Percentiles rank a stretch among this genome's conserved stretches.
Evolutionary conservation across 176 grass and related monocot species (phyloP).

Genomic region (Musa troglodytarum): DNA sequence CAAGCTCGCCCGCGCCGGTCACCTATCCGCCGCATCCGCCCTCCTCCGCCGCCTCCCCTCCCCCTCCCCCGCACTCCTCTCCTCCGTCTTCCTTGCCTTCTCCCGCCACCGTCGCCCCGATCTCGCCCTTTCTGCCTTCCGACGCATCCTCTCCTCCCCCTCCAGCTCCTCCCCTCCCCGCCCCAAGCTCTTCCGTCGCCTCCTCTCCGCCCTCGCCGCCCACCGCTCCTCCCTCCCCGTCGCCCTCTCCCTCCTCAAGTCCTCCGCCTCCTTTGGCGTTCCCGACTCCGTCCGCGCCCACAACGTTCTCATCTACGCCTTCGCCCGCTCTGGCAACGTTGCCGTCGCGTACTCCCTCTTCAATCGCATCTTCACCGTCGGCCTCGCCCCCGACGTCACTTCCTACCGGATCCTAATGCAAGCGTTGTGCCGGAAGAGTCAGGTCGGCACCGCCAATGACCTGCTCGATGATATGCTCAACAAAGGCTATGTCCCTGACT

Average conservation of each 20-base stretch:
- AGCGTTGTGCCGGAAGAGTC: conserved; percentile 43
- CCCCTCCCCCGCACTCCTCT: conserved; percentile 49
- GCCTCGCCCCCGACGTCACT: conserved; percentile 40
- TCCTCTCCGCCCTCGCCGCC: conserved; percentile 36
- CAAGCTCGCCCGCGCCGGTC: conserved; percentile 17
- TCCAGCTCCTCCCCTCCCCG: conserved; percentile 35
- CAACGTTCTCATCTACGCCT: conserved; percentile 63
- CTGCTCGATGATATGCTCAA: conserved; percentile 84
- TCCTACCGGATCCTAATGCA: conserved; percentile 65
- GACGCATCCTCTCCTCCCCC: conserved; percentile 29
- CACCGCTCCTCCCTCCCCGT: conserved; percentile 37
- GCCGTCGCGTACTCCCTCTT: conserved; percentile 53
- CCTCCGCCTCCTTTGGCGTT: conserved; percentile 29
- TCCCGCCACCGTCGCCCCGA: neutral
- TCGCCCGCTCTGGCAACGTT: conserved; percentile 43
- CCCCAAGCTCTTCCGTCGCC: conserved; percentile 18
- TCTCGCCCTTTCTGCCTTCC: conserved; percentile 31
- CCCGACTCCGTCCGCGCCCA: conserved; percentile 43
- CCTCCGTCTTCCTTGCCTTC: conserved; percentile 34
- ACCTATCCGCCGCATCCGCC: conserved; percentile 20
- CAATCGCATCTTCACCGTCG: conserved; percentile 38
- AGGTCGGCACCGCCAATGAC: conserved; percentile 40
- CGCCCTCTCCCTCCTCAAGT: conserved; percentile 35
- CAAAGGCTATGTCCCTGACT: conserved; percentile 51
- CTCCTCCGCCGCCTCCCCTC: conserved; percentile 37